Evolutionary conservation across 768 basidiomycete species (phyloP), one percentile per base, ranked within the genome.

Genomic region (Boletus patriciae): DNA sequence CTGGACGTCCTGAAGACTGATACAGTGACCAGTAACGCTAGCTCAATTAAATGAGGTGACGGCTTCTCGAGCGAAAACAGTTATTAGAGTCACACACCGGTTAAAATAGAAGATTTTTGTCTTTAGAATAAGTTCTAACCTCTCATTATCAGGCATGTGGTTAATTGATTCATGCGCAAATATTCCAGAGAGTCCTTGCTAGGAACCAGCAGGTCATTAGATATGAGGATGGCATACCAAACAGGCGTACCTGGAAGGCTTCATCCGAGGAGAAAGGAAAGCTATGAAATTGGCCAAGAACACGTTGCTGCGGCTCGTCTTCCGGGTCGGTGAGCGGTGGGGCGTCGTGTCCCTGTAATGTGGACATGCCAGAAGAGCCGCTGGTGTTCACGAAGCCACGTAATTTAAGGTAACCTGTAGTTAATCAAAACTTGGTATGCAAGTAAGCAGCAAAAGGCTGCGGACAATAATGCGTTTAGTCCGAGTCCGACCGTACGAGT

Each of bases 71-170:
- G 52, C 19, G 43, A 43, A 49, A 50, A 43, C 16, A 36, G 46
- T 41, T 19, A 56, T 49, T 43, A 54, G 46, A 55, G 45, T 51
- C 51, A 51, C 73, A 52, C 54, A 83, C 84, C 74, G 74, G 71
- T 88, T 90, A 70, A 89, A 91, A 72, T 88, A 91, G 66, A 87
- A 91, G 1, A 90, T 77, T 18, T 81, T 77, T 2, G 83, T 82
- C 38, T 78, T 78, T 11, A 81, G 77, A 34, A 85, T 55, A 31
- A 82, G 71, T 25, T 83, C 79, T 15, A 80, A 78, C 53, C 64
- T 71, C 34, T 79, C 74, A 19, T 75, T 76, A 9, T 74, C 67
- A 1, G 77, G 55, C 31, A 69, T 64, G 66, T 64, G 58, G 10
- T 73, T 65, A 34, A 79, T 58, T 4, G 77, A 42, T 36, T 75